Conservation (phyloP, 768 basidiomycete species). For the Hypholoma fasciculare region DNA sequence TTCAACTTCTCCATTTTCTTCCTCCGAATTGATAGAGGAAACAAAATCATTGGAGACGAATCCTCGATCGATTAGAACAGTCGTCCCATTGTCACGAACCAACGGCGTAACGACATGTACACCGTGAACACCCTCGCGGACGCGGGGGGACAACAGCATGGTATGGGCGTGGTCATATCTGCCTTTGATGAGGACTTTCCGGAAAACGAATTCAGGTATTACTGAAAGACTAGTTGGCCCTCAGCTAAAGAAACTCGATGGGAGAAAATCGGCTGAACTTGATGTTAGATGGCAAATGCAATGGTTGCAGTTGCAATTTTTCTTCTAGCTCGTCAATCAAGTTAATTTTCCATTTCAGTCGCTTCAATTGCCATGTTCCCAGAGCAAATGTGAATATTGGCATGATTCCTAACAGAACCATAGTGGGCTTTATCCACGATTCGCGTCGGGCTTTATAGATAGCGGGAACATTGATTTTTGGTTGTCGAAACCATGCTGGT, state of each 20-base stretch:
- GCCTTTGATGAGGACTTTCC: slow-evolving; percentile 80
- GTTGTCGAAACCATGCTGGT: slow-evolving; percentile 18
- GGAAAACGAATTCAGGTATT: slow-evolving; percentile 86
- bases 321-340: slow-evolving; percentile 93
- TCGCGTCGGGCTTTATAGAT: slow-evolving; percentile 60
- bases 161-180: slow-evolving; percentile 76
- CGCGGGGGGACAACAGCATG: slow-evolving; percentile 82
- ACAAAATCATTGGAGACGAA: slow-evolving; percentile 69
- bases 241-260: slow-evolving; percentile 9
- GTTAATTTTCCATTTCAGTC: slow-evolving; percentile 92
- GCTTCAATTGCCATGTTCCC: slow-evolving; percentile 92
- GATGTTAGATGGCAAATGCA: slow-evolving; percentile 78
- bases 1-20: slow-evolving; percentile 60
- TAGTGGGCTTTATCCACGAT: slow-evolving; percentile 66
- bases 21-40: slow-evolving; percentile 25
- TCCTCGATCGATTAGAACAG: slow-evolving; percentile 90
- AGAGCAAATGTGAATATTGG: slow-evolving; percentile 89
- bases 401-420: slow-evolving; percentile 78
- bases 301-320: slow-evolving; percentile 78
- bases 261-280: slow-evolving; percentile 50
- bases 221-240: slow-evolving; percentile 51
- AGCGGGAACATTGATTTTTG: slow-evolving; percentile 33
- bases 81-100: slow-evolving; percentile 74
- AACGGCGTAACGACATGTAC: slow-evolving; percentile 89
- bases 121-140: slow-evolving; percentile 86